Conservation (phyloP, 805 yeast genomes). For the Candida ipomoeae region DNA sequence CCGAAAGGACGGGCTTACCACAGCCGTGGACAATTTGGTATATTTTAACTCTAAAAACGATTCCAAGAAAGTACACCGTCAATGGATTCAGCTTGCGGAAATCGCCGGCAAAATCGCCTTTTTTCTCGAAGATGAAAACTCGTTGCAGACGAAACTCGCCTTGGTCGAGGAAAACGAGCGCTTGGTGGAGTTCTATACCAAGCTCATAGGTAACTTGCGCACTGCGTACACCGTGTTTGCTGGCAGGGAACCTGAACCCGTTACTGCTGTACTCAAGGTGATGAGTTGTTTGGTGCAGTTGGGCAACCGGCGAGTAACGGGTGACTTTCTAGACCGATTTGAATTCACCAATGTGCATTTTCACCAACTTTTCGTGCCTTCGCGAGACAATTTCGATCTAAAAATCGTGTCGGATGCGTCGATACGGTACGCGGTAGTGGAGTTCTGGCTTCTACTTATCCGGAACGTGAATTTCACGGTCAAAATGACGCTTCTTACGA, state of each 20-base stretch:
- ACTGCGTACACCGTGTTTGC: slow-evolving; percentile 65
- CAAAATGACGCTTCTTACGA: slow-evolving; percentile 62
- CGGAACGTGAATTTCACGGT: slow-evolving; percentile 43
- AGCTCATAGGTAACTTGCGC: slow-evolving; percentile 51
- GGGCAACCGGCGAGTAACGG: slow-evolving; percentile 47
- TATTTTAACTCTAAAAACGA: slow-evolving; percentile 46
- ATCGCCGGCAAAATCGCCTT: slow-evolving; percentile 30
- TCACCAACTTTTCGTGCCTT: slow-evolving; percentile 54
- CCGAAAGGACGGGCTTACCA: slow-evolving; percentile 23
- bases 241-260: slow-evolving; percentile 51
- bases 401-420: slow-evolving; percentile 30
- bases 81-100: slow-evolving; percentile 17
- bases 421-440: slow-evolving; percentile 56
- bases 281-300: slow-evolving; percentile 49
- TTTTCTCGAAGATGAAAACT: slow-evolving; percentile 16
- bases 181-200: slow-evolving; percentile 41
- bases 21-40: slow-evolving; percentile 40
- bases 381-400: slow-evolving; percentile 40
- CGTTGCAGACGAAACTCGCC: slow-evolving; percentile 10
- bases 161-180: slow-evolving; percentile 19
- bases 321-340: slow-evolving; percentile 58
- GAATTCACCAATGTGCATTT: slow-evolving; percentile 63
- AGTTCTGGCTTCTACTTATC: slow-evolving; percentile 56
- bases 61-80: slow-evolving; percentile 45
- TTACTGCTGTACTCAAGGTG: slow-evolving; percentile 60